These are phyloP conservation scores for Tetrahymena thermophila DNA, from an alignment of 73 alveolate species.

Conservation along the genomic window DNA sequence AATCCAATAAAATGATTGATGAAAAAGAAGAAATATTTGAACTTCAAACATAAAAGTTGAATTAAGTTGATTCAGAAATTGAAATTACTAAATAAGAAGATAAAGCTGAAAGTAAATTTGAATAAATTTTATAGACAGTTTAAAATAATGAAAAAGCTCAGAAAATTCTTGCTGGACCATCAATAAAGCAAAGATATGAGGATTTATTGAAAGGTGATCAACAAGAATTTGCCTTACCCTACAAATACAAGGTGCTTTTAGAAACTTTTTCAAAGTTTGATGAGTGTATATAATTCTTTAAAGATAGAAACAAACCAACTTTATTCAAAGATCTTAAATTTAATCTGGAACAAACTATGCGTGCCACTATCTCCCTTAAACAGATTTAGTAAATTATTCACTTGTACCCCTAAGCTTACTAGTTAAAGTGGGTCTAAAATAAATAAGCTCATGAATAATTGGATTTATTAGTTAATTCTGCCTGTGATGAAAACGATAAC, in stretches of 20 bases:
- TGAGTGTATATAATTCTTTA: neutral
- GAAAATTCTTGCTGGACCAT: neutral
- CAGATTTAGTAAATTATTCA: neutral
- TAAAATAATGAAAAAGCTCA: neutral
- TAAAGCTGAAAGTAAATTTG: neutral
- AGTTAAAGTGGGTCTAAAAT: neutral
- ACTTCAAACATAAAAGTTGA: neutral
- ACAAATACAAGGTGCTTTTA: neutral
- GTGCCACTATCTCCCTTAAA: neutral
- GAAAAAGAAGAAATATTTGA: neutral
- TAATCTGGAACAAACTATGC: neutral
- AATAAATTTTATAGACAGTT: neutral
- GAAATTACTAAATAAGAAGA: neutral
- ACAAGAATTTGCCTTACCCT: neutral
- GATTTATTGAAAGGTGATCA: neutral
- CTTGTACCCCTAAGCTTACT: neutral
- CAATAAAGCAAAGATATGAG: neutral
- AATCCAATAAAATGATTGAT: neutral
- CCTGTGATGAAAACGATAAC: neutral
- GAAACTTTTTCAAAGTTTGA: neutral
- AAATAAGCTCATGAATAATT: neutral
- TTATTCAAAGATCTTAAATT: neutral
- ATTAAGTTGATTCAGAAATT: neutral
- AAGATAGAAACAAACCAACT: neutral
- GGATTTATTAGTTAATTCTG: neutral